These are phyloP conservation scores for Maudiozyma barnettii DNA, from an alignment of 805 yeast genomes.

Conservation along the genomic window DNA sequence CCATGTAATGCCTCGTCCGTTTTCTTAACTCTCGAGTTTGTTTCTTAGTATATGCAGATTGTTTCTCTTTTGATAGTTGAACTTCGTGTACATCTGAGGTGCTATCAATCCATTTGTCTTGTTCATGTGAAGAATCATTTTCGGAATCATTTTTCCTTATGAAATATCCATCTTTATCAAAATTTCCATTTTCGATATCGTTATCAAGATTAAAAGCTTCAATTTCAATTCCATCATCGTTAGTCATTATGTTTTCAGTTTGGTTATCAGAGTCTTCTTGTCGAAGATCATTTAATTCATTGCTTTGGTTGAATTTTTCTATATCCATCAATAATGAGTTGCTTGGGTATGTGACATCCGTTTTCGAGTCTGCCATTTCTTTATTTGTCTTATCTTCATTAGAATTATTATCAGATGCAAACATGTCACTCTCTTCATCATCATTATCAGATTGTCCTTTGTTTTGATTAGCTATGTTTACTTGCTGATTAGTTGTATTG, in stretches of 20 bases:
- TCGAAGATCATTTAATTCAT: neutral
- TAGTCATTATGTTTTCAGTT: neutral
- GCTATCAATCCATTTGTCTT: constrained; percentile 21
- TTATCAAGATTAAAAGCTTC: constrained; percentile 45
- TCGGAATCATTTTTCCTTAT: constrained; percentile 28
- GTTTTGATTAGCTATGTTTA: neutral
- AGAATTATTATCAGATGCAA: constrained; percentile 3
- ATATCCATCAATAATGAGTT: constrained; percentile 13
- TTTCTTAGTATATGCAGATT: constrained; percentile 11
- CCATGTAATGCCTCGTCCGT: constrained; percentile 13
- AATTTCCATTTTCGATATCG: constrained; percentile 41
- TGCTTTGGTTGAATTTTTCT: constrained; percentile 19
- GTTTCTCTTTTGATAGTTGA: constrained; percentile 9
- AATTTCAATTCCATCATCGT: neutral
- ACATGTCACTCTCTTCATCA: constrained; percentile 2
- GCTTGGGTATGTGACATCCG: neutral
- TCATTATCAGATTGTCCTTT: neutral
- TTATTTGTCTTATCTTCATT: constrained; percentile 1
- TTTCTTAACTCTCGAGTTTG: constrained; percentile 14
- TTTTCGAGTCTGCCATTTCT: neutral
- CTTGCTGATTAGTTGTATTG: neutral
- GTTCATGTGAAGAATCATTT: constrained; percentile 14
- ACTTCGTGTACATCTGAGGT: constrained; percentile 8
- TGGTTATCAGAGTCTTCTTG: neutral
- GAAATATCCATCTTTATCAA: constrained; percentile 44